Conservation (phyloP, 306 rosid genomes). For the Mucuna pruriens region DNA sequence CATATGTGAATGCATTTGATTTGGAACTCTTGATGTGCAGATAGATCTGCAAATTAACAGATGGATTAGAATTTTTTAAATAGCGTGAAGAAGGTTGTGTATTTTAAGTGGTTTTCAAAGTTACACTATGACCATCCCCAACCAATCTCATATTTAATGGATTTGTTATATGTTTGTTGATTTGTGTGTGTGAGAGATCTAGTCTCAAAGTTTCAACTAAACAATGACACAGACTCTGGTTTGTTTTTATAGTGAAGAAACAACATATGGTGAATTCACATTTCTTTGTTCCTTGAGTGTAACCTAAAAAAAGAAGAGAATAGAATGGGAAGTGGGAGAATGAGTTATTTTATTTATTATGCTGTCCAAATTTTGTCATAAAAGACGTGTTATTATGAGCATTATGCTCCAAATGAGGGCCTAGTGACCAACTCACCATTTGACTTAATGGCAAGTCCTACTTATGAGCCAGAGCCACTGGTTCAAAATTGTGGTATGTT, state of each 20-base stretch:
- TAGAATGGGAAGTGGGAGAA: not conserved
- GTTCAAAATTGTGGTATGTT: slow-evolving; percentile 3
- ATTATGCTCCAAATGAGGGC: not conserved
- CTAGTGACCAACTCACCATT: not conserved
- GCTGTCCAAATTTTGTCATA: not conserved
- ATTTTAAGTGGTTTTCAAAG: not conserved
- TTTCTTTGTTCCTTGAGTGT: not conserved
- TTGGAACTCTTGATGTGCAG: slow-evolving; percentile 28
- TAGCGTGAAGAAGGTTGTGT: not conserved
- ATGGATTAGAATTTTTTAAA: not conserved
- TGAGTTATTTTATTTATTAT: not conserved
- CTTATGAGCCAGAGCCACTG: not conserved
- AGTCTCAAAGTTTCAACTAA: not conserved
- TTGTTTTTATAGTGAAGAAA: not conserved
- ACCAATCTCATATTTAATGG: not conserved
- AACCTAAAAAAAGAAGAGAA: not conserved
- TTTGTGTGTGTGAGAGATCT: not conserved
- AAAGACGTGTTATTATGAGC: not conserved
- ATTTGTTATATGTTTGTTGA: not conserved
- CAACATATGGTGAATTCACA: not conserved
- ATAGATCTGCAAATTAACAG: slow-evolving; percentile 5
- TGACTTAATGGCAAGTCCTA: not conserved
- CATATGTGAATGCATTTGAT: slow-evolving; percentile 1
- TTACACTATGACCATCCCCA: not conserved
- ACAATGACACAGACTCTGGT: not conserved